phyloP scores from a whole-genome alignment of 805 yeast species.

The Cyberlindnera galapagoensis region DNA sequence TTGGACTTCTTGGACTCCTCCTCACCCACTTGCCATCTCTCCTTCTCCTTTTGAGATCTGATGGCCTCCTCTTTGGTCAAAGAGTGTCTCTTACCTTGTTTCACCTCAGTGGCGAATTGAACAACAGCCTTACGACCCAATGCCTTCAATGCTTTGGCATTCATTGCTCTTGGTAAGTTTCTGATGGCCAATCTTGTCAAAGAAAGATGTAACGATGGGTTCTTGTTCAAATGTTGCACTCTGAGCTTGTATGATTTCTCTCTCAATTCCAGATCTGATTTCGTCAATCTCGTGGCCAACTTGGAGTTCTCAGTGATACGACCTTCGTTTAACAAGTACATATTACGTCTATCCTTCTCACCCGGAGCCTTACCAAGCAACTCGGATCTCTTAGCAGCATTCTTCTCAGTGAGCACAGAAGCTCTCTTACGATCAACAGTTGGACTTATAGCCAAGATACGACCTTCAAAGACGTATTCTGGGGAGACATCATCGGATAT shows the following conservation, averaged over 20 bases:
- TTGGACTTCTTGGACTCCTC: conserved; percentile 55
- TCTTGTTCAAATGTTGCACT: conserved; percentile 83
- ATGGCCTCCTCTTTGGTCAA: conserved; percentile 81
- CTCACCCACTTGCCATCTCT: conserved; percentile 32
- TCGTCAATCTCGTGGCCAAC: conserved; percentile 60
- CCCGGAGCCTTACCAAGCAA: conserved; percentile 73
- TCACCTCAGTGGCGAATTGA: conserved; percentile 87
- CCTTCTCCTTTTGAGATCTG: conserved; percentile 70
- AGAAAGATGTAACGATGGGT: conserved; percentile 89
- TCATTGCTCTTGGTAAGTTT: conserved; percentile 90
- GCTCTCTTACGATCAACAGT: conserved; percentile 89
- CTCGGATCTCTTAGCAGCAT: conserved; percentile 67
- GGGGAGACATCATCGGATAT: conserved; percentile 91
- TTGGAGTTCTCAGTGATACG: conserved; percentile 77
- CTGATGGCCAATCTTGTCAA: conserved; percentile 91
- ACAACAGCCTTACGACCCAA: conserved; percentile 93
- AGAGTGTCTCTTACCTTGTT: conserved; percentile 67
- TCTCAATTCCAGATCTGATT: conserved; percentile 77
- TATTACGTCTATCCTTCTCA: conserved; percentile 76
- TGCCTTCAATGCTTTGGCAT: conserved; percentile 80
- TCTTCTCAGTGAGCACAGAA: conserved; percentile 59
- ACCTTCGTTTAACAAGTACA: conserved; percentile 89
- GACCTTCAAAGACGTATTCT: conserved; percentile 85
- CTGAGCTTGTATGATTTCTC: conserved; percentile 82
- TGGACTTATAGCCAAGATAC: conserved; percentile 75